phyloP scores from a whole-genome alignment of 2,329 filamentous ascomycete species.

The Ophiostoma montium region DNA sequence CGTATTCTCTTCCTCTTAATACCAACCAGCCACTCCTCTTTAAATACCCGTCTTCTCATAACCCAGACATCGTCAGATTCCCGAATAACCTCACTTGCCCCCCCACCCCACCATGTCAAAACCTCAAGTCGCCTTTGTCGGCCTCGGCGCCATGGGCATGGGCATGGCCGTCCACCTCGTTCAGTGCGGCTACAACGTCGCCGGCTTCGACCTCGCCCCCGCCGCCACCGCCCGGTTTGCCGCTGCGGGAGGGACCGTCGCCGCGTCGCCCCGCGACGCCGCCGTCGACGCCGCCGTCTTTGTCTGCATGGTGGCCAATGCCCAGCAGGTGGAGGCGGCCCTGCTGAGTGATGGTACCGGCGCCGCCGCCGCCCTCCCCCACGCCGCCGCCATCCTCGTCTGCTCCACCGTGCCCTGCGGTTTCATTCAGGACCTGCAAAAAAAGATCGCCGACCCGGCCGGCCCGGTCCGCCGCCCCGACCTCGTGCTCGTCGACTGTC shows the following conservation, averaged over 20 bases:
- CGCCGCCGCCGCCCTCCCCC: constrained; percentile 33
- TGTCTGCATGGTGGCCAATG: constrained; percentile 64
- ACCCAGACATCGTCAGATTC: background rate
- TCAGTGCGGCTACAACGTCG: constrained; percentile 50
- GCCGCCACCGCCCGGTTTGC: constrained; percentile 43
- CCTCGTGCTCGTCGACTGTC: constrained; percentile 54
- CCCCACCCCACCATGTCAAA: constrained; percentile 19
- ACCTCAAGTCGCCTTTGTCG: constrained; percentile 47
- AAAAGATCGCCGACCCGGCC: constrained; percentile 32
- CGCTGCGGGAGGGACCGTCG: constrained; percentile 44
- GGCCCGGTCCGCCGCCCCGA: constrained; percentile 31
- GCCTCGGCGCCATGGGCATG: constrained; percentile 70
- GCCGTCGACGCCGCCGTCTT: constrained; percentile 46
- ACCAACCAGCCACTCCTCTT: too few relatives aligned
- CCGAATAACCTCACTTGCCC: background rate
- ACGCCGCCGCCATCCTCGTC: constrained; percentile 47
- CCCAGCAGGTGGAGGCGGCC: constrained; percentile 51
- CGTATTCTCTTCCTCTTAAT: too few relatives aligned
- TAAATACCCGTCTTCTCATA: background rate
- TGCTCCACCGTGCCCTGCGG: constrained; percentile 58
- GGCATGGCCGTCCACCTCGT: constrained; percentile 67
- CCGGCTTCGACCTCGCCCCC: constrained; percentile 58
- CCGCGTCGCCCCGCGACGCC: constrained; percentile 45
- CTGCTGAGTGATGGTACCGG: constrained; percentile 45
- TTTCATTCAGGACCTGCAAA: constrained; percentile 47